Base-by-base conservation (phyloP, 2,329 filamentous ascomycete genomes). In the Fusarium sp. region DNA sequence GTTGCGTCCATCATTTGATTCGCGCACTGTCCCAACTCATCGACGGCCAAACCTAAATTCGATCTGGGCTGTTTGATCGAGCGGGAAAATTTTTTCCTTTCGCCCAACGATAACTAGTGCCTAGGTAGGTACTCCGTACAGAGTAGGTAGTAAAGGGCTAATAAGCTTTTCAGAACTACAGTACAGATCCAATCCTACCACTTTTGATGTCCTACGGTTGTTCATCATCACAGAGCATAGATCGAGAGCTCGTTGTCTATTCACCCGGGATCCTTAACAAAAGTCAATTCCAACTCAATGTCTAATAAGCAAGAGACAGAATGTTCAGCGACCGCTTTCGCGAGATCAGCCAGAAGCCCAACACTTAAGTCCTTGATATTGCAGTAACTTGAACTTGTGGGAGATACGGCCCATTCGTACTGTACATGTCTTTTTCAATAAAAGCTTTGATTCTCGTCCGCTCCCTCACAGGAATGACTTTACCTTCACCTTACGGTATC, bases 71-170 rank as follows among this genome's bases (percentile, higher is more conserved):
- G 41, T 47, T 48, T 49, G 51, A 55, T 61, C 20, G 11, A 39
- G 18, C 55, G 49, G 59, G 68, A 74, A 78, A 78, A 68, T 7
- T 62, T 76, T 77, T 66, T 38, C 73, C 58, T 61, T 60, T 65
- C 56, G 41, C 68, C 72, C 68, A 59, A 66, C 48, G 10, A 59
- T 26, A 55, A 11, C 18, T 63, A 77, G 66, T 24, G 12, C 11
- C n/a, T 44, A 45, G 17, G n/a, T 44, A 31, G 20, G 47, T 42
- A 59, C 11, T 33, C 33, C 33, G 1, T 33, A 31, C 31, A 12
- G 31, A 12, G 31, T 31, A 28, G 26, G 15, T 35, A 31, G n/a
- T 35, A 17, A 36, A 35, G 10, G 31, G 48, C 56, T 54, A 72
- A 33, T 14, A 33, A 33, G 57, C 51, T 63, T 41, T 66, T 36